Conservation (phyloP, 345 rosid species). For the Hypericum androsaemum region DNA sequence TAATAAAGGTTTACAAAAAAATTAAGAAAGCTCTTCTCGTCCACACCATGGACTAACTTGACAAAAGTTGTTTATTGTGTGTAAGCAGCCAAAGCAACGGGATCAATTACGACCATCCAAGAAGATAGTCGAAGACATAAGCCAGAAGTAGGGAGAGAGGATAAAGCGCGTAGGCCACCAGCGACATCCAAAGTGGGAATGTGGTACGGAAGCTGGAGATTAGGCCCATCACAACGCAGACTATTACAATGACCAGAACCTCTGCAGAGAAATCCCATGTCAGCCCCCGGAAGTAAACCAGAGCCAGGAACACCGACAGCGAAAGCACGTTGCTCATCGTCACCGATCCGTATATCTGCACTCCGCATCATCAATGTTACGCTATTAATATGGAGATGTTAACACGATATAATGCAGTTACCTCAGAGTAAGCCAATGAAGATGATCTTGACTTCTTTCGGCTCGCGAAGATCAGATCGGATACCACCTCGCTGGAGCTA, state of each 20-base stretch:
- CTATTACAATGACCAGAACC: slow-evolving; percentile 18
- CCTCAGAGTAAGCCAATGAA: slow-evolving; percentile 34
- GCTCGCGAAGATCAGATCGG: slow-evolving; percentile 16
- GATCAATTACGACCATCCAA: slow-evolving; percentile 8
- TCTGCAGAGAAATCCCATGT: slow-evolving; percentile 34
- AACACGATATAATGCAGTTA: background rate
- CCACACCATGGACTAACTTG: no score
- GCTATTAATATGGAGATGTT: background rate
- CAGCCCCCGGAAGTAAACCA: slow-evolving; percentile 21
- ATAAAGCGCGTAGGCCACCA: slow-evolving; percentile 23
- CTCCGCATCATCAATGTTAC: background rate
- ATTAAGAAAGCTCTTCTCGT: no score
- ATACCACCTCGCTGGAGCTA: slow-evolving; percentile 23
- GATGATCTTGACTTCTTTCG: slow-evolving; percentile 25
- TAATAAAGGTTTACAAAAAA: no score
- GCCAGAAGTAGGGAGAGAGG: slow-evolving; percentile 28
- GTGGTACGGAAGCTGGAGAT: slow-evolving; percentile 19
- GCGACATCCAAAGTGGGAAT: slow-evolving; percentile 25
- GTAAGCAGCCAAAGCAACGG: no score
- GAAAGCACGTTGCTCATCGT: slow-evolving; percentile 25
- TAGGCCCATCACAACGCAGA: slow-evolving; percentile 17
- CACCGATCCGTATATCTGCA: slow-evolving; percentile 33
- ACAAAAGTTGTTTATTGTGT: no score
- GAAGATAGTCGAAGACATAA: slow-evolving; percentile 19
- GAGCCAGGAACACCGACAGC: slow-evolving; percentile 15